phyloP scores from a whole-genome alignment of 306 rosid genomes.

The Luffa acutangula region DNA sequence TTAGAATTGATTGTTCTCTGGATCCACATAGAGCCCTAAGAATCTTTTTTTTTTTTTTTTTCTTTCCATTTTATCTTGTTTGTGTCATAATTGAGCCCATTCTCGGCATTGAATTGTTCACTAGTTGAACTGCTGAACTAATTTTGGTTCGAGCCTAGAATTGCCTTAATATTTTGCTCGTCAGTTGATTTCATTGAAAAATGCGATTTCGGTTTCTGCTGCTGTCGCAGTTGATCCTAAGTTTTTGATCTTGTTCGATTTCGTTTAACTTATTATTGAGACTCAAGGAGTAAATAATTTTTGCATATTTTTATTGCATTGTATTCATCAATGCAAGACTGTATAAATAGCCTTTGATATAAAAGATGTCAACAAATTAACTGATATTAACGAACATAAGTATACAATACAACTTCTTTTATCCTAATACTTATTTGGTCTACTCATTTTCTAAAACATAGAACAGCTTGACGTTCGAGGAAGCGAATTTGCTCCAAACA shows the following conservation, averaged over 20 bases:
- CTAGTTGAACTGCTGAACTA: neutral
- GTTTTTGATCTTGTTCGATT: neutral
- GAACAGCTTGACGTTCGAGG: slow-evolving; percentile 38
- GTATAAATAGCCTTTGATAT: too few relatives aligned
- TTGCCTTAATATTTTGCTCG: neutral
- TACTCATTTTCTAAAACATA: slow-evolving; percentile 1
- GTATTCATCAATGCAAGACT: too few relatives aligned
- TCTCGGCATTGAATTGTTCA: neutral
- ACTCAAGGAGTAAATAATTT: too few relatives aligned
- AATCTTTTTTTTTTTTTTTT: neutral
- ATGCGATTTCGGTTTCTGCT: neutral
- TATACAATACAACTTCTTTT: too few relatives aligned
- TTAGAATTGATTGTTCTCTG: neutral
- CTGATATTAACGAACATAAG: too few relatives aligned
- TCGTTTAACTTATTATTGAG: neutral
- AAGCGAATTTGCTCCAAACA: slow-evolving; percentile 20
- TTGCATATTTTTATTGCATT: too few relatives aligned
- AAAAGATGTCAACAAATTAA: too few relatives aligned
- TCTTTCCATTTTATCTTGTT: neutral
- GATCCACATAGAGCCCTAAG: neutral
- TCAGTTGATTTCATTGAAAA: neutral
- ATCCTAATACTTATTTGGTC: neutral
- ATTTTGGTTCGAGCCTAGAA: neutral
- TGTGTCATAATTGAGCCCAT: neutral
- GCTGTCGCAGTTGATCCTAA: neutral